A percentile compares a stretch with the other conserved stretches of the same genome.
Conservation (phyloP, 2,329 filamentous ascomycete species). For the Clonostachys chloroleuca region DNA sequence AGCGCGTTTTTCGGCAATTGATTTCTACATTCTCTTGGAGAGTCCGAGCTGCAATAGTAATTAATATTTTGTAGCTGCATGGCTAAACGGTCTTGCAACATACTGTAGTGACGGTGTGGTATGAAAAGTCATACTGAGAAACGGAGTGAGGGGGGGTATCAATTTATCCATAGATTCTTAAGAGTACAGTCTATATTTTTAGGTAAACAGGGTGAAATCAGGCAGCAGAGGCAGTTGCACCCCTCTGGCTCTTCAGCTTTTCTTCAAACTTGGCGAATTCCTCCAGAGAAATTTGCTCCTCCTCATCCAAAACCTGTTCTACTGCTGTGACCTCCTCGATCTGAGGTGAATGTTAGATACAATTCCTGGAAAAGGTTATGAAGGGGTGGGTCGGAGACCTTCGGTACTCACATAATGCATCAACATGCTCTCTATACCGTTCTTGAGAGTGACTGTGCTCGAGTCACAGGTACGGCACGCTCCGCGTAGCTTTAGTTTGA, state of each 20-base stretch:
- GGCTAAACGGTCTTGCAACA: too few relatives aligned
- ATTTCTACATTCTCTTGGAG: too few relatives aligned
- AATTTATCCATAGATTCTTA: too few relatives aligned
- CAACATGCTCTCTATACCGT: slow-evolving; percentile 96
- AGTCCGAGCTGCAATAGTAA: too few relatives aligned
- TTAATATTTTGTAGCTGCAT: too few relatives aligned
- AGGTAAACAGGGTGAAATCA: neutral
- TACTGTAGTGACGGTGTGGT: too few relatives aligned
- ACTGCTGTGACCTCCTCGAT: slow-evolving; percentile 96
- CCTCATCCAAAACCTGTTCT: slow-evolving; percentile 82
- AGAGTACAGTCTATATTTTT: too few relatives aligned
- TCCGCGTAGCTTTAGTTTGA: slow-evolving; percentile 82
- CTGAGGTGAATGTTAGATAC: slow-evolving; percentile 39
- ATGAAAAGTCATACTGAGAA: too few relatives aligned
- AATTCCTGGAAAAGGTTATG: neutral
- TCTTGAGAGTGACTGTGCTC: slow-evolving; percentile 94
- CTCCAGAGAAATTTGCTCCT: slow-evolving; percentile 80
- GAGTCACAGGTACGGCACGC: slow-evolving; percentile 96
- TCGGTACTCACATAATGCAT: slow-evolving; percentile 78
- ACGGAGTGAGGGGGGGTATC: too few relatives aligned
- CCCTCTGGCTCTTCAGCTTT: slow-evolving; percentile 58
- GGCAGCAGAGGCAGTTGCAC: slow-evolving; percentile 6
- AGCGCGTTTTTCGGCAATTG: too few relatives aligned
- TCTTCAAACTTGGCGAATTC: slow-evolving; percentile 97
- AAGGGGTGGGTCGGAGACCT: neutral